phyloP scores from a whole-genome alignment of 805 yeast genomes.

The Saccharomycopsis microspora region DNA sequence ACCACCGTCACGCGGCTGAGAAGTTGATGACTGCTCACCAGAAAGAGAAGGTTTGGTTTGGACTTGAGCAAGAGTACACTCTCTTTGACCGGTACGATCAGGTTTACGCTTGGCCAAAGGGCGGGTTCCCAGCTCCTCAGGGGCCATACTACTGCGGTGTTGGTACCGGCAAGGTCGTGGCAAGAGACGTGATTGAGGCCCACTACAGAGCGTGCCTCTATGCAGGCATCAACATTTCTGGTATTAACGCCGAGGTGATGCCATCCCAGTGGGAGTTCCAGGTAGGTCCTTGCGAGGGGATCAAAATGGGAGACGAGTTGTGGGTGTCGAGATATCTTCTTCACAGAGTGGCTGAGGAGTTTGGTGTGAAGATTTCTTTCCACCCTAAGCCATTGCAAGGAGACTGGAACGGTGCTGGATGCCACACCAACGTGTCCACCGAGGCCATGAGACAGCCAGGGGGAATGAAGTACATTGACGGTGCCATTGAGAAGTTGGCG shows the following conservation, averaged over 20 bases:
- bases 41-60: slow-evolving; percentile 86
- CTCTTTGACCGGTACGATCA: slow-evolving; percentile 82
- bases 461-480: slow-evolving; percentile 92
- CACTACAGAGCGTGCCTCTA: slow-evolving; percentile 97
- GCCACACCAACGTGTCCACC: slow-evolving; percentile 98
- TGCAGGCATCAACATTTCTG: slow-evolving; percentile 84
- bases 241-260: slow-evolving; percentile 99
- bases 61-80: slow-evolving; percentile 98
- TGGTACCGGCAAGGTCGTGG: slow-evolving; percentile 96
- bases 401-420: slow-evolving; percentile 99
- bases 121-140: slow-evolving; percentile 99
- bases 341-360: slow-evolving; percentile 95
- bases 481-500: slow-evolving; percentile 85
- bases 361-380: slow-evolving; percentile 96
- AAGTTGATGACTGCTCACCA: slow-evolving; percentile 90
- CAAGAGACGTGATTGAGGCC: slow-evolving; percentile 97
- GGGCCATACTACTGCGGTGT: slow-evolving; percentile 99
- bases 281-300: slow-evolving; percentile 97
- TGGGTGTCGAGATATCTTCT: slow-evolving; percentile 93
- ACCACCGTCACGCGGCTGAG: slow-evolving; percentile 96
- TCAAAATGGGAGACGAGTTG: slow-evolving; percentile 93
- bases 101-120: slow-evolving; percentile 98
- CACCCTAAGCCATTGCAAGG: slow-evolving; percentile 99
- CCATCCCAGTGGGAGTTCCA: slow-evolving; percentile 99
- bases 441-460: slow-evolving; percentile 85